Percentiles rank a stretch among this genome's conserved stretches.
These are phyloP conservation scores for Phytophthora quininea DNA, from an alignment of 352 stramenopile genomes.

Conservation along the genomic window DNA sequence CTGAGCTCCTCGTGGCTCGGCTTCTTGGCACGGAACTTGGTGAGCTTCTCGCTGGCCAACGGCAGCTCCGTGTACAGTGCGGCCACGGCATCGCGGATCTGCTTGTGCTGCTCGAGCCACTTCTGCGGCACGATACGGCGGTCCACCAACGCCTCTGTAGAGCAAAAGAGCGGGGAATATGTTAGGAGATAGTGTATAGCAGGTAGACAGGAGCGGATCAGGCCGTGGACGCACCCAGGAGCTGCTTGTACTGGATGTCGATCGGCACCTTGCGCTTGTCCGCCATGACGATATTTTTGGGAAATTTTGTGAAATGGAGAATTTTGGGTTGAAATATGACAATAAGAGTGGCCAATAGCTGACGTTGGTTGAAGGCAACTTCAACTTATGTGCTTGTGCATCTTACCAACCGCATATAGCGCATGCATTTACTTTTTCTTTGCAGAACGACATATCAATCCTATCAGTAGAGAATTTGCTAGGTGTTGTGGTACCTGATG, in stretches of 20 bases:
- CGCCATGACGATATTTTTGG: slow-evolving; percentile 38
- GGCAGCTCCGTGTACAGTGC: slow-evolving; percentile 62
- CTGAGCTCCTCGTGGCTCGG: slow-evolving; percentile 60
- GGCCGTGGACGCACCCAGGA: slow-evolving; percentile 53
- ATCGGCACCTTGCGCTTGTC: slow-evolving; percentile 72
- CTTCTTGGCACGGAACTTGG: slow-evolving; percentile 53
- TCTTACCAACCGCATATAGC: neutral
- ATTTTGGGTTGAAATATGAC: slow-evolving; percentile 4
- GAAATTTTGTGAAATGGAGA: neutral
- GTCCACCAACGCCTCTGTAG: slow-evolving; percentile 69
- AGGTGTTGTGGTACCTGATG: neutral
- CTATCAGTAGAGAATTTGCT: neutral
- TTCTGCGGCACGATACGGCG: slow-evolving; percentile 73
- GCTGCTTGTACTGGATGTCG: slow-evolving; percentile 83
- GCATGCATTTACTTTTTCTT: neutral
- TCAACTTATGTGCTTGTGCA: neutral
- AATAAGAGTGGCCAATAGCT: neutral
- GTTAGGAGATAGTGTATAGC: neutral
- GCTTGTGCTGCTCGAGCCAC: slow-evolving; percentile 71
- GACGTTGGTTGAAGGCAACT: neutral
- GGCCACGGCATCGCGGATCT: slow-evolving; percentile 64
- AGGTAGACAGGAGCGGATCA: too few species aligned
- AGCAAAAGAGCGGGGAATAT: neutral
- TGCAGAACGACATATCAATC: neutral
- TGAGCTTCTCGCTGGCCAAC: slow-evolving; percentile 45